Conservation (phyloP, 1,284 basidiomycete genomes). For the Inonotus hispidus region DNA sequence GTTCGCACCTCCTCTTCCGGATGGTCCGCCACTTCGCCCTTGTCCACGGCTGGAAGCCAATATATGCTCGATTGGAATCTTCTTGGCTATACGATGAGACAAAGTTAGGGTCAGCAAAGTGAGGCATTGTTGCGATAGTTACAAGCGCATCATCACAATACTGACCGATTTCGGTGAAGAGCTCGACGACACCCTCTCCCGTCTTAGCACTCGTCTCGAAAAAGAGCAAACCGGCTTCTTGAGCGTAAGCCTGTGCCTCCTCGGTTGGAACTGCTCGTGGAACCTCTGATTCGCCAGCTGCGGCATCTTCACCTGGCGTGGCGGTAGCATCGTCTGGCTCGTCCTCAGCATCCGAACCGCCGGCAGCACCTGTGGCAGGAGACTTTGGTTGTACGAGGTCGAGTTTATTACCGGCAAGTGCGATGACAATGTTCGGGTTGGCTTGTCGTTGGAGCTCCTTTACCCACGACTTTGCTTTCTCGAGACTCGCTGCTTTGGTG, state of each 20-base stretch:
- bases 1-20: slow-evolving; percentile 44
- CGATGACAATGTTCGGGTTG: slow-evolving; percentile 98
- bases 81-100: slow-evolving; percentile 64
- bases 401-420: slow-evolving; percentile 93
- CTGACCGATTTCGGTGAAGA: slow-evolving; percentile 97
- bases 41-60: slow-evolving; percentile 70
- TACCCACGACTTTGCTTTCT: slow-evolving; percentile 99
- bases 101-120: slow-evolving; percentile 9
- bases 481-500: slow-evolving; percentile 88
- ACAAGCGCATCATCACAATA: slow-evolving; percentile 25
- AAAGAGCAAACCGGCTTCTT: slow-evolving; percentile 89
- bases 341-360: slow-evolving; percentile 57
- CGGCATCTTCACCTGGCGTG: slow-evolving; percentile 72
- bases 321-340: slow-evolving; percentile 84
- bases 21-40: slow-evolving; percentile 55
- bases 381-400: slow-evolving; percentile 80
- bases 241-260: slow-evolving; percentile 95
- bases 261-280: slow-evolving; percentile 86
- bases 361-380: slow-evolving; percentile 30
- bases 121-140: slow-evolving; percentile 9
- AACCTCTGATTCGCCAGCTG: slow-evolving; percentile 56
- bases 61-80: slow-evolving; percentile 92
- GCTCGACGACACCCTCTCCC: slow-evolving; percentile 92
- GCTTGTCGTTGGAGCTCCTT: slow-evolving; percentile 99
- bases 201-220: slow-evolving; percentile 99